Base-by-base conservation (phyloP, 768 basidiomycete genomes). In the Boletus subcaerulescens region DNA sequence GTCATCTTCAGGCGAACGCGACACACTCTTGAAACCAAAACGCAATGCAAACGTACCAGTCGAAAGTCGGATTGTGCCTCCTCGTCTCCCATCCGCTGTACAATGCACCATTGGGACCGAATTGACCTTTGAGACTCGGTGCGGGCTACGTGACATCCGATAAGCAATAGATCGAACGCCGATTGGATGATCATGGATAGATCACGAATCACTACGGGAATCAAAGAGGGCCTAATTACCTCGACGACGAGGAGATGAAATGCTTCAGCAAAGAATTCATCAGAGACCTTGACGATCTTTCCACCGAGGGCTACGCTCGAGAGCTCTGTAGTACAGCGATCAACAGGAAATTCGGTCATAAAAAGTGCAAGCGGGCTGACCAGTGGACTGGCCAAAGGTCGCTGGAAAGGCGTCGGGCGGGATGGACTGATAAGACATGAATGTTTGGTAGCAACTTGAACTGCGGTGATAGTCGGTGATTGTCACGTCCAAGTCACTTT, bases 241-340 rank as follows among this genome's bases (percentile, higher is more conserved):
- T 87, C 85, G 41, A 91, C 87, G 46, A 89, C 79, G 50, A 99
- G 78, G 24, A 99, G 76, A 73, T 96, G 85, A 58, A 73, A 80
- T 0, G 90, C 93, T 61, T 87, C 83, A 11, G 92, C 93, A 65
- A 99, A 99, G 78, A 98, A 99, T 59, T 99, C 93, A 70, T 99
- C 97, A 3, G 94, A 97, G 44, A 90, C 85, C 3, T 80, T 77
- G 32, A 87, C 66, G 60, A 98, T 75, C 54, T 78, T 71, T 3
- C 86, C 94, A 17, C 93, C 96, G 13, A 98, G 75, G 0, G 86
- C 85, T 17, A 85, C 86, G 57, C 89, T 91, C 31, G 95, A 97
- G 12, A 98, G 79, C 72, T 99, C 97, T 96, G 18, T 18, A 8
- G 33, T 12, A 40, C 3, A 11, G 5, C 35, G 26, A 45, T 42